A percentile compares a stretch with the other conserved stretches of the same genome.
Conservation (phyloP, 2,329 filamentous ascomycete genomes). For the Aspergillus ustus region DNA sequence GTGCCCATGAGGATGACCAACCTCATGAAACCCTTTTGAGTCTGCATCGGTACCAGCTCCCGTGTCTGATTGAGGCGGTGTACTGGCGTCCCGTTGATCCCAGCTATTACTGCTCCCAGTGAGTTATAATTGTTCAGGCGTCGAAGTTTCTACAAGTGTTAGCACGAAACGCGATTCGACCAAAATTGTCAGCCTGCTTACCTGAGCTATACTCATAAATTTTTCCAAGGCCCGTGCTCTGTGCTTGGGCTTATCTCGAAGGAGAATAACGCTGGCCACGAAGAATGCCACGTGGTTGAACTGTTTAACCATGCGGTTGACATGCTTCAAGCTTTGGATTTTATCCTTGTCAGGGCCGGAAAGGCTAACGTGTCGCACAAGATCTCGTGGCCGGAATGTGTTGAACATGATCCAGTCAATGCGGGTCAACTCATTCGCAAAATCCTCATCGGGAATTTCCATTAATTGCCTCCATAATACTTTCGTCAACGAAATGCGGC, state of each 20-base stretch:
- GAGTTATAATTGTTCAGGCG: constrained; percentile 97
- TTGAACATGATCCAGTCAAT: constrained; percentile 99
- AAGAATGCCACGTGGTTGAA: constrained; percentile 86
- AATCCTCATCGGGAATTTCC: constrained; percentile 79
- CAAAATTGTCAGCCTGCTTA: constrained; percentile 27
- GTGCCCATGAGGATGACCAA: constrained; percentile 91
- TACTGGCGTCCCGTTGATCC: constrained; percentile 85
- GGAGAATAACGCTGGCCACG: constrained; percentile 80
- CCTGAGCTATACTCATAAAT: constrained; percentile 83
- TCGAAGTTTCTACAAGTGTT: constrained; percentile 67
- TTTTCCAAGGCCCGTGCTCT: constrained; percentile 89
- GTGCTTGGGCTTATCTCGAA: constrained; percentile 95
- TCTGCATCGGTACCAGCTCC: constrained; percentile 70
- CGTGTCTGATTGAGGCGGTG: constrained; percentile 81
- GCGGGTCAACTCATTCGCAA: constrained; percentile 88
- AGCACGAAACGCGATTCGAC: neutral
- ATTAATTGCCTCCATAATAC: constrained; percentile 89
- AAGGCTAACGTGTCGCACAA: constrained; percentile 87
- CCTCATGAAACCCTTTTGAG: constrained; percentile 83
- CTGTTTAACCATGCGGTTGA: constrained; percentile 92
- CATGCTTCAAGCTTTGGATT: constrained; percentile 77
- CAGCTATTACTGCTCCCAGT: constrained; percentile 89
- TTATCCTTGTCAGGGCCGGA: constrained; percentile 56
- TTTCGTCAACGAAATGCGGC: constrained; percentile 75
- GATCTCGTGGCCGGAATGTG: constrained; percentile 87